Evolutionary conservation across 768 basidiomycete genomes (phyloP), one percentile per base, ranked within the genome.

Genomic region (Tricholomella constricta): DNA sequence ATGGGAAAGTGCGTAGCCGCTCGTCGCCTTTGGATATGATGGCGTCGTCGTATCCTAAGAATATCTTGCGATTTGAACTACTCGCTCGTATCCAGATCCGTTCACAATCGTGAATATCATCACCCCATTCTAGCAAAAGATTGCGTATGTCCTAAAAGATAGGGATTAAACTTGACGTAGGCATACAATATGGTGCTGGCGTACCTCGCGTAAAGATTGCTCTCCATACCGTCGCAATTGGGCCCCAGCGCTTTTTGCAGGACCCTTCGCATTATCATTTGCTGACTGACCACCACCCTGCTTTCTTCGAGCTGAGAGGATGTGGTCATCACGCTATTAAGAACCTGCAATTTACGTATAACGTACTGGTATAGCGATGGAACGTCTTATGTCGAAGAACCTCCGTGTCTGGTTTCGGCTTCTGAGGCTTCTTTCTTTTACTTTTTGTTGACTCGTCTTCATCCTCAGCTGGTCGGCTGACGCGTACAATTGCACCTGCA

Each of bases 311-410:
- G 97, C 96, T 98, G 52, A 11, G 27, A 32, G 17, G 11, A 38
- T 17, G 4, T 26, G n/a, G 47, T 62, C 5, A 47, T 62, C 57
- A 55, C 47, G 26, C 25, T 23, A 25, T 41, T 17, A 20, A 41
- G 12, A 15, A 22, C 19, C 32, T 35, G 20, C 34, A 46, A 3
- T 40, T 50, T 20, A 17, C 20, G 8, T 41, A 51, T 45, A 3
- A 79, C 91, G 61, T 59, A 97, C 95, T 98, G 0, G 97, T 99
- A 68, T 99, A 99, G 1, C 97, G 86, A 69, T 98, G 97, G 68
- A 98, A 98, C 2, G 97, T 98, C 71, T 98, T 99, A 64, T 94
- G 92, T 58, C 78, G 76, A 36, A 99, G 58, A 1, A 98, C 81
- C 63, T 94, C 93, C 0, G 82, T 84, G 49, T 94, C 91, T 3